Evolutionary conservation across 179 eudicot species (phyloP), one percentile per base, ranked within the genome.

Genomic region (Beta lomatogona): DNA sequence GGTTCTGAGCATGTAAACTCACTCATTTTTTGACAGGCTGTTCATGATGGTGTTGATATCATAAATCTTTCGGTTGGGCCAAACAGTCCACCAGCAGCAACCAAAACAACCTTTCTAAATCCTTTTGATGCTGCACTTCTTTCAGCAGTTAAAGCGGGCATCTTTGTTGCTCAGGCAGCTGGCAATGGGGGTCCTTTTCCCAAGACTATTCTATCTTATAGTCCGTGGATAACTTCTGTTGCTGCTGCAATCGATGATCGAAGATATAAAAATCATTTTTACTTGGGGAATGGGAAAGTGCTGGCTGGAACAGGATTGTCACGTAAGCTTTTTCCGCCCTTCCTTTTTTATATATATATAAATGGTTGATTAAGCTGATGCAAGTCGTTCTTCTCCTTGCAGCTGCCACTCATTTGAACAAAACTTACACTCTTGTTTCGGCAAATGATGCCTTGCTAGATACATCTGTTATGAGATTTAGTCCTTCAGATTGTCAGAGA

Each of bases 201-300:
- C n/a, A 94, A 91, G 87, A 90, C 94, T 22, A 67, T 94, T 80
- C 70, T 93, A 80, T 94, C 98, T 57, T 94, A 93, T 84, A 94
- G 98, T 86, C 98, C 98, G 36, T 94, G 98, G 98, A 90, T 94
- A 82, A 87, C 90, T 22, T 87, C 98, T 76, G 95, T 94, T 73
- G 98, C 95, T 88, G 98, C 98, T 83, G 97, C 98, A 76, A 88
- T 93, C 81, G 97, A 94, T 82, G 98, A 94, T 76, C 91, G 98
- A 19, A 85, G 91, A 83, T 94, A 94, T 90, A 93, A 91, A 85
- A 94, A 94, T 80, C 95, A 93, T 83, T 86, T 94, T 77, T 85
- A 85, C 63, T 65, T 93, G 84, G 98, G 97, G 82, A 94, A 93
- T 79, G 92, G 91, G 63, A 93, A 93, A 78, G 86, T 88, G 45